These are phyloP conservation scores for Suillus subaureus DNA, from an alignment of 768 basidiomycete genomes.

Conservation along the genomic window DNA sequence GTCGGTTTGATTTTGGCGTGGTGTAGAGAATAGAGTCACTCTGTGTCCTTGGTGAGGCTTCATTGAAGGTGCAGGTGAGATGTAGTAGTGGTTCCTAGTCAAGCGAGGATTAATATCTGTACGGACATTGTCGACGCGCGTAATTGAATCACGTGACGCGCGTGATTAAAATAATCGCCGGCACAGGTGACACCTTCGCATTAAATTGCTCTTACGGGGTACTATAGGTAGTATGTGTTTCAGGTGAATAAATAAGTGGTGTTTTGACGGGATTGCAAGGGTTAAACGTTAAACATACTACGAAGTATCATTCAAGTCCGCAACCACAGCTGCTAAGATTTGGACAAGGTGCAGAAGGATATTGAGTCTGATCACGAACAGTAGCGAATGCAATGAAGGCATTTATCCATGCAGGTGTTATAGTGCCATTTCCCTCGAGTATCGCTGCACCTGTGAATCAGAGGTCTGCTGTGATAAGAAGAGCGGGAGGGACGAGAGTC, in stretches of 20 bases:
- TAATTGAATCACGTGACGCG: conserved; percentile 15
- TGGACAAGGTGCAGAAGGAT: background rate
- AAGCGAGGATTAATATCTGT: background rate
- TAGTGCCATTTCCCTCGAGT: background rate
- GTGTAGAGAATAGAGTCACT: background rate
- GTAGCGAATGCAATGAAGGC: background rate
- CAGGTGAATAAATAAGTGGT: no score
- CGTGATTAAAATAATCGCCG: background rate
- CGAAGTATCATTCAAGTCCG: background rate
- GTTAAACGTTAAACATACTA: background rate
- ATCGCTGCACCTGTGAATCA: background rate
- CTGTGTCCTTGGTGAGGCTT: conserved; percentile 5
- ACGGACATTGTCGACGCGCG: conserved; percentile 13
- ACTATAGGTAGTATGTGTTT: no score
- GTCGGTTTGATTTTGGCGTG: background rate
- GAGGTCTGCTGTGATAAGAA: no score
- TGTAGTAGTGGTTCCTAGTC: conserved; percentile 5
- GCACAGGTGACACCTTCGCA: no score
- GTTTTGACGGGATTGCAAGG: no score
- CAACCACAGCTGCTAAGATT: background rate
- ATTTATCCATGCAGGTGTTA: background rate
- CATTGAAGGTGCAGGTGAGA: conserved; percentile 4
- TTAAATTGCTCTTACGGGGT: no score
- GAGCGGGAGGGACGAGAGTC: no score
- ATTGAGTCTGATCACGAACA: background rate